phyloP scores from a whole-genome alignment of 305 asterid genomes.

The Galium porrigens region DNA sequence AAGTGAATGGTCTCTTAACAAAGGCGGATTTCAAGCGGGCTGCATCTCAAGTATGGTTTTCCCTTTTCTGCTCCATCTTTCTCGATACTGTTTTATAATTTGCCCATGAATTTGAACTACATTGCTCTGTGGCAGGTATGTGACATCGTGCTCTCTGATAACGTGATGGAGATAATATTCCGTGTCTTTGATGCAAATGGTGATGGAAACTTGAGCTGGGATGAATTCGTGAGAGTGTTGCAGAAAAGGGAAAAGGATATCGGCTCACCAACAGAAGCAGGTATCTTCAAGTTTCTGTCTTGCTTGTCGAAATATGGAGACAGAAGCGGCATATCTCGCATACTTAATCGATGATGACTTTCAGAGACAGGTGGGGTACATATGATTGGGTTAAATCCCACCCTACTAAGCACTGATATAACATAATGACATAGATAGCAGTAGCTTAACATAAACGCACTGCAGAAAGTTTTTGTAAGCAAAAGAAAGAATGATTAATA shows the following conservation, averaged over 20 bases:
- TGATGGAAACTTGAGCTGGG: slow-evolving; percentile 59
- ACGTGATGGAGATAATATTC: slow-evolving; percentile 55
- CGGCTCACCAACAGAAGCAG: slow-evolving; percentile 63
- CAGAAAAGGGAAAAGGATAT: slow-evolving; percentile 60
- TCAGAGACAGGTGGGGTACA: not conserved
- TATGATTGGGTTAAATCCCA: not conserved
- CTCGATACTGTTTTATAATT: not conserved
- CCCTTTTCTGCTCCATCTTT: not conserved
- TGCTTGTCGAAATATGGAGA: slow-evolving; percentile 44
- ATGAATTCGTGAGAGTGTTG: slow-evolving; percentile 69
- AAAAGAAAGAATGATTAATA: not conserved
- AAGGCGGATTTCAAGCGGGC: slow-evolving; percentile 72
- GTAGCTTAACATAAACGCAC: not conserved
- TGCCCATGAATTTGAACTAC: slow-evolving; percentile 3
- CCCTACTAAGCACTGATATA: not conserved
- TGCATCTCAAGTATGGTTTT: slow-evolving; percentile 50
- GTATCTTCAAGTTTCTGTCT: slow-evolving; percentile 45
- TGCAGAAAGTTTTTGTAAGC: not conserved
- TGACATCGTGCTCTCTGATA: slow-evolving; percentile 44
- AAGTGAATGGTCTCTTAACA: slow-evolving; percentile 55
- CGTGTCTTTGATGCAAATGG: slow-evolving; percentile 56
- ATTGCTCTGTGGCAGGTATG: slow-evolving; percentile 44
- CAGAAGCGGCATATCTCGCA: slow-evolving; percentile 22
- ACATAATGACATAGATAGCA: not conserved
- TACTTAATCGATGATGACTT: slow-evolving; percentile 20